phyloP scores from a whole-genome alignment of 1,139 yeast genomes.

The Candida sojae region DNA sequence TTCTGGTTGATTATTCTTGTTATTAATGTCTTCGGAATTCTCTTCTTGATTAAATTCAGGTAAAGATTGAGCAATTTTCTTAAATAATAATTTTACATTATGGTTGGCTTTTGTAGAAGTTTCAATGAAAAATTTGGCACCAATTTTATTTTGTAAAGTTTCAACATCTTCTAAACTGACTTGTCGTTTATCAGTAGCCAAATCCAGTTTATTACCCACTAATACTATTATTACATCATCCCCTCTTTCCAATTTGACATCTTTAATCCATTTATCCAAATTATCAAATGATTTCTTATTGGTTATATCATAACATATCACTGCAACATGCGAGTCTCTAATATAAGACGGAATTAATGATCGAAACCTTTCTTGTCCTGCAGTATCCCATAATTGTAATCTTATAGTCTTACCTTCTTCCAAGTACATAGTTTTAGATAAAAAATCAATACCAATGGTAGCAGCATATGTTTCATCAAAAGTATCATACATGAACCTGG shows the following conservation, averaged over 20 bases:
- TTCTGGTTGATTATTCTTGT: slow-evolving; percentile 33
- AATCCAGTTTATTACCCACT: slow-evolving; percentile 61
- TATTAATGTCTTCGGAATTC: slow-evolving; percentile 19
- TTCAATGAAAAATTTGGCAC: slow-evolving; percentile 82
- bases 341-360: slow-evolving; percentile 80
- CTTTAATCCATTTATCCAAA: slow-evolving; percentile 53
- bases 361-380: slow-evolving; percentile 64
- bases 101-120: slow-evolving; percentile 95
- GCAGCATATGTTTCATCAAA: slow-evolving; percentile 96
- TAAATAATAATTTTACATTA: slow-evolving; percentile 85
- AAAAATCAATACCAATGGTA: slow-evolving; percentile 93
- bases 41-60: slow-evolving; percentile 72
- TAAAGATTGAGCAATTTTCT: slow-evolving; percentile 84
- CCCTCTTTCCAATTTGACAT: slow-evolving; percentile 75
- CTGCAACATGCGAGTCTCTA: slow-evolving; percentile 96
- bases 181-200: slow-evolving; percentile 67
- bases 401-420: slow-evolving; percentile 58
- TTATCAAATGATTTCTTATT: slow-evolving; percentile 79
- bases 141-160: slow-evolving; percentile 50
- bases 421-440: slow-evolving; percentile 72
- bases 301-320: slow-evolving; percentile 91
- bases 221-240: slow-evolving; percentile 55
- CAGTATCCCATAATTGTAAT: slow-evolving; percentile 59
- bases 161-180: slow-evolving; percentile 83
- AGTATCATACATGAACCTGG: slow-evolving; percentile 98